Percentiles rank a stretch among this genome's conserved stretches.
Evolutionary conservation across 148 eudicot genomes (phyloP).

Genomic region (Linanthus parryae): DNA sequence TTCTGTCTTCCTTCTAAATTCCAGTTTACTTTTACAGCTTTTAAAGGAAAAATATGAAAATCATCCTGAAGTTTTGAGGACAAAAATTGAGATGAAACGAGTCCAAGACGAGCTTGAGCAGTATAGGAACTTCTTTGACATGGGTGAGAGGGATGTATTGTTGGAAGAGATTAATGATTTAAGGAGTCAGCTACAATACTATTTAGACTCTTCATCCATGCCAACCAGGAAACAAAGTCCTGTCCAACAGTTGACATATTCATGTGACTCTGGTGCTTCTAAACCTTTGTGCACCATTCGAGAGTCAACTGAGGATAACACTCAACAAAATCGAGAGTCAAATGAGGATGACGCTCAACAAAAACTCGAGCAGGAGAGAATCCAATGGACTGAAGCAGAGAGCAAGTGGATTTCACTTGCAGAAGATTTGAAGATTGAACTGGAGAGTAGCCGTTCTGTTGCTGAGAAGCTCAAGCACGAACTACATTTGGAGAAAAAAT

Average conservation of each 20-base stretch:
- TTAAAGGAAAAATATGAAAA: slow-evolving; percentile 81
- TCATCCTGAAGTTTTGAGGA: slow-evolving; percentile 78
- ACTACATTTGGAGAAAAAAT: slow-evolving; percentile 63
- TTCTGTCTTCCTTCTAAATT: background rate
- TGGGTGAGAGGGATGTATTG: slow-evolving; percentile 91
- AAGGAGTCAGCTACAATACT: slow-evolving; percentile 70
- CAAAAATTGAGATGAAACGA: slow-evolving; percentile 68
- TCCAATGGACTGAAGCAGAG: slow-evolving; percentile 67
- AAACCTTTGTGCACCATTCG: slow-evolving; percentile 35
- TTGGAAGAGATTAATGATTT: slow-evolving; percentile 89
- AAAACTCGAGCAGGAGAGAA: slow-evolving; percentile 61
- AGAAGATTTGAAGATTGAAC: slow-evolving; percentile 69
- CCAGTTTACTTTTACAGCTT: slow-evolving; percentile 34
- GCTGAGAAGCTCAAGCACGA: slow-evolving; percentile 58
- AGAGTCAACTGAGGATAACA: slow-evolving; percentile 42
- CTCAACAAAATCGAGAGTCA: slow-evolving; percentile 45
- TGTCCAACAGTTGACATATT: slow-evolving; percentile 50
- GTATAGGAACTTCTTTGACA: slow-evolving; percentile 71
- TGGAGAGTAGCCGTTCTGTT: slow-evolving; percentile 52
- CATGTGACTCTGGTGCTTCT: slow-evolving; percentile 35
- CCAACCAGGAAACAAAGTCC: slow-evolving; percentile 28
- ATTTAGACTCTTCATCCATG: slow-evolving; percentile 53
- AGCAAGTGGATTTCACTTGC: slow-evolving; percentile 89
- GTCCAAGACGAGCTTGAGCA: slow-evolving; percentile 73
- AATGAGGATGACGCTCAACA: slow-evolving; percentile 37